Base-by-base conservation (phyloP, 2,329 filamentous ascomycete species). In the Mycosphaerella sp. region DNA sequence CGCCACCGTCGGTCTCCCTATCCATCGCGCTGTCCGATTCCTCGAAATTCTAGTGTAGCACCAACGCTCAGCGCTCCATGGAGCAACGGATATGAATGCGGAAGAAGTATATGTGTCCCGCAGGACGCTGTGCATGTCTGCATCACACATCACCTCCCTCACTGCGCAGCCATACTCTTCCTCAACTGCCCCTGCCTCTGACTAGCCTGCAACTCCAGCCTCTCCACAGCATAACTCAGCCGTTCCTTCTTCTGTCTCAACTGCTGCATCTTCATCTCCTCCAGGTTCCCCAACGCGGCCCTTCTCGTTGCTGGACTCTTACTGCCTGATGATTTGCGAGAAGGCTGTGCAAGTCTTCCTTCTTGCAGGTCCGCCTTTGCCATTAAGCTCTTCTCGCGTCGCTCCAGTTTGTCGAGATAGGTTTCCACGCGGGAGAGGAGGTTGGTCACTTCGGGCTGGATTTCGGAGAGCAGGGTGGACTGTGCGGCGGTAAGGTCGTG, bases 311-410 rank as follows among this genome's bases (percentile, higher is more conserved):
- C 59, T 2, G 57, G 59, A 37, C 57, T 56, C 45, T 64, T 64
- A 46, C 61, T 59, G 40, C 63, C 50, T 49, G 47, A 49, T 14
- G 41, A 28, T 18, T 39, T 27, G 18, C 43, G 60, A 52, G 52
- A 62, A 55, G 58, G 60, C 51, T 52, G 62, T 4, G 71, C 73
- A 3, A 87, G 64, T 37, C 83, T 76, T 0, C 89, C 90, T 56
- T 91, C 86, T 66, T 95, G 87, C 42, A 95, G 74, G 56, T 95
- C 88, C 40, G 83, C 81, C 61, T 88, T 85, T 1, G 89, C 88
- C 60, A 90, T 88, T 32, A 95, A 77, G 0, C 84, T 84, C 65
- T 94, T 84, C 68, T 95, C 87, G 58, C 88, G 85, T 6, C 89
- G 82, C 46, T 86, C 86, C 37, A 91, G 82, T 52, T 88, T 87